These are phyloP conservation scores for Fusarium scirpi DNA, from an alignment of 2,329 filamentous ascomycete species.

Conservation along the genomic window DNA sequence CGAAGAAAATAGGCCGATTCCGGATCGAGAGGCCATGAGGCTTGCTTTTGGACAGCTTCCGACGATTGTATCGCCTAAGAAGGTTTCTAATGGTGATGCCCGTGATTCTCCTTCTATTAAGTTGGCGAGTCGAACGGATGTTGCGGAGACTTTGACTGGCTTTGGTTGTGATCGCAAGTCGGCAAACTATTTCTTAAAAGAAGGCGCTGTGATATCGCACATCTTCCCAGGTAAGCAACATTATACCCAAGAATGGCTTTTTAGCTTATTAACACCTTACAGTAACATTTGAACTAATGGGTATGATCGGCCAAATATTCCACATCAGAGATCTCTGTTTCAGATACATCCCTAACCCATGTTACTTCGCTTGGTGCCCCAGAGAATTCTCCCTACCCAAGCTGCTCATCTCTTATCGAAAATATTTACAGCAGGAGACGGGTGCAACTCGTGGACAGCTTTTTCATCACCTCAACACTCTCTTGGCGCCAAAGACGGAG, in stretches of 20 bases:
- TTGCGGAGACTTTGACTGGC: not conserved
- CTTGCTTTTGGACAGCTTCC: slow-evolving; percentile 24
- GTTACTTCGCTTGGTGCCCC: slow-evolving; percentile 14
- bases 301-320: slow-evolving; percentile 19
- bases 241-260: not conserved
- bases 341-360: slow-evolving; percentile 26
- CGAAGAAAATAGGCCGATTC: slow-evolving; percentile 2
- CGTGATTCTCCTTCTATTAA: not conserved
- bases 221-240: slow-evolving; percentile 8
- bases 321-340: slow-evolving; percentile 28
- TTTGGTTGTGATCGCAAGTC: slow-evolving; percentile 19
- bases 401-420: not conserved
- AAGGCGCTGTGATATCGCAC: slow-evolving; percentile 11
- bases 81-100: fast-evolving
- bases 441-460: not conserved
- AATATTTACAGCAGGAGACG: not conserved
- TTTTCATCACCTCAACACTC: fast-evolving
- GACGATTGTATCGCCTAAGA: not conserved
- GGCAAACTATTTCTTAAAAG: slow-evolving; percentile 10
- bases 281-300: slow-evolving; percentile 23
- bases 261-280: not conserved
- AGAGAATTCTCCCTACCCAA: not conserved
- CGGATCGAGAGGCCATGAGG: not conserved
- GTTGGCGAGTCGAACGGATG: not conserved
- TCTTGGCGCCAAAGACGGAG: not conserved